Evolutionary conservation across 2,329 filamentous ascomycete species (phyloP).

Genomic region (Venturia aucupariae): DNA sequence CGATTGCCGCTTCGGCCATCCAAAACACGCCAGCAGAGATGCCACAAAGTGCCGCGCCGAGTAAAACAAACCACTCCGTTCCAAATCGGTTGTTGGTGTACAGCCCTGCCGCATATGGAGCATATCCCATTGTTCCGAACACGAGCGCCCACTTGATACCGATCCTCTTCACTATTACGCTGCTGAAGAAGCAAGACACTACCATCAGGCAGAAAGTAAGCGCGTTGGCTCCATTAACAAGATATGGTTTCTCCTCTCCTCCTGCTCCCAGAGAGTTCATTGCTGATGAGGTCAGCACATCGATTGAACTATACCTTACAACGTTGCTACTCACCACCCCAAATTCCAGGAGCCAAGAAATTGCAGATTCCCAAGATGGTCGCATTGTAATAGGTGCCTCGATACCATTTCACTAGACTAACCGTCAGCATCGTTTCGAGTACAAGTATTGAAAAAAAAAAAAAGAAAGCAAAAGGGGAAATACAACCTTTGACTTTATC

Average conservation of each 20-base stretch:
- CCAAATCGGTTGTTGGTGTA: conserved; percentile 66
- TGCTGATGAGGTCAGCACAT: conserved; percentile 12
- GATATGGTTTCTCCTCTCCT: conserved; percentile 53
- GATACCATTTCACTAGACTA: conserved; percentile 55
- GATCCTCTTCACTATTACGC: conserved; percentile 54
- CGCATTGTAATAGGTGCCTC: conserved; percentile 64
- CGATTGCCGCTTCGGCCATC: conserved; percentile 66
- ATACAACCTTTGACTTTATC: neutral
- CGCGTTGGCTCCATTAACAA: conserved; percentile 63
- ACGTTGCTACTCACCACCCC: conserved; percentile 41
- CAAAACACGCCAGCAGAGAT: conserved; percentile 65
- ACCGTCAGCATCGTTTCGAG: neutral
- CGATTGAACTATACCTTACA: neutral
- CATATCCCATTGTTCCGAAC: conserved; percentile 64
- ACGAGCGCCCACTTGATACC: conserved; percentile 63
- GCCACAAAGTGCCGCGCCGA: conserved; percentile 61
- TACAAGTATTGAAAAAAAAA: neutral
- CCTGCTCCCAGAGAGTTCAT: conserved; percentile 68
- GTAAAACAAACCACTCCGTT: conserved; percentile 57
- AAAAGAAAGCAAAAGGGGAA: no score
- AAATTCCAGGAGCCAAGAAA: conserved; percentile 61
- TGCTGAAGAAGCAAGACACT: conserved; percentile 57
- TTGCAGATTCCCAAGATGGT: conserved; percentile 63
- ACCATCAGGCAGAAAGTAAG: conserved; percentile 67
- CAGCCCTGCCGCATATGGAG: conserved; percentile 60